Evolutionary conservation across 495 filamentous ascomycete species (phyloP), one percentile per base, ranked within the genome.

Genomic region (Rostrohypoxylon terebratum): DNA sequence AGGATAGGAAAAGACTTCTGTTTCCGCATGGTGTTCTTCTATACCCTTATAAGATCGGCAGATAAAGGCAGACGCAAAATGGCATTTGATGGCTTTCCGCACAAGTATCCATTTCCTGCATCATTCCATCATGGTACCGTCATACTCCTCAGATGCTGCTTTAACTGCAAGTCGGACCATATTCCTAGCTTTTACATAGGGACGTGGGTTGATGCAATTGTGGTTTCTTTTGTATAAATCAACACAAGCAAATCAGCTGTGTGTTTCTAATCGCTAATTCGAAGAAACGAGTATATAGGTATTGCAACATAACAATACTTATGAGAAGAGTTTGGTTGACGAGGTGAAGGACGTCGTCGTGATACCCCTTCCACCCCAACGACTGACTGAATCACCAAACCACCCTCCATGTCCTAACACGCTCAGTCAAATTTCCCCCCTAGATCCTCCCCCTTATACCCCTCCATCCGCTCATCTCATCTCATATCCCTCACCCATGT

Each of bases 21-120:
- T 66, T 61, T 48, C 44, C 33, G 31, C 38, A 58, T 58, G 34
- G 38, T 71, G 64, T 42, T 42, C 38, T 72, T 75, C 44, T 66
- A 75, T 75, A 75, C 72, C 70, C 70, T 68, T 53, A 60, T 50
- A 60, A 71, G 62, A 71, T 57, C 44, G 63, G 48, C 63, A 68
- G 59, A 65, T 68, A 63, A 50, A 72, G 63, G 59, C 64, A 64
- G 38, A 65, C 44, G 55, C 28, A n/a, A 63, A 65, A 72, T 75
- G 55, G 58, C 59, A 72, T 63, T 68, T 33, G 58, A 58, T 66
- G 62, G 36, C 3, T 58, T 68, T 59, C 53, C 55, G 6, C 25
- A 25, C 45, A 25, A 23, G 10, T 25, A 14, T 42, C 34, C 31
- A 14, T 14, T 11, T 14, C 9, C 20, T 7, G 38, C 11, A 18